These are phyloP conservation scores for Dalechampia spathulata DNA, from an alignment of 441 rosid species.

Conservation along the genomic window DNA sequence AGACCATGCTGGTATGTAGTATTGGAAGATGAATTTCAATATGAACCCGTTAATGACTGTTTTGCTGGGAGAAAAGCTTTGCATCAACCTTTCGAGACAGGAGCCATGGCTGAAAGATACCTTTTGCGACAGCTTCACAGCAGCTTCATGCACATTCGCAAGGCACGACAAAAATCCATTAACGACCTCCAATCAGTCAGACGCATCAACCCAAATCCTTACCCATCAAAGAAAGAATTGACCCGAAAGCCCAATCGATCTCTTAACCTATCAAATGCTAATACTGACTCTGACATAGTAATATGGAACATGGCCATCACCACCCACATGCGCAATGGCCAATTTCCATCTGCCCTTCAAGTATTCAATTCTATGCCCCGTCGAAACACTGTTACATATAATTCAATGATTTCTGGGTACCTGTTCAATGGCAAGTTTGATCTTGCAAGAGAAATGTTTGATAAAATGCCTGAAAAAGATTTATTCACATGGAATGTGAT, in stretches of 20 bases:
- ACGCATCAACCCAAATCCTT: conserved; percentile 17
- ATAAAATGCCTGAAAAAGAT: conserved; percentile 45
- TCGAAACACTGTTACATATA: conserved; percentile 44
- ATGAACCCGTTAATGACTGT: too few relatives aligned
- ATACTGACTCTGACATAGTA: conserved; percentile 35
- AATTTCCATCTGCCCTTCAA: conserved; percentile 38
- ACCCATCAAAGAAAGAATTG: conserved; percentile 31
- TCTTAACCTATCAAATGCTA: conserved; percentile 7
- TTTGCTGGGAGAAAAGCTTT: too few relatives aligned
- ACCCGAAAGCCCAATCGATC: conserved; percentile 12
- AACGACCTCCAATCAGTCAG: background rate
- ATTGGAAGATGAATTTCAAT: too few relatives aligned
- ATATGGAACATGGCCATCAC: conserved; percentile 55
- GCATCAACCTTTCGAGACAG: background rate
- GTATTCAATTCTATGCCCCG: conserved; percentile 51
- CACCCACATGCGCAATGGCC: conserved; percentile 39
- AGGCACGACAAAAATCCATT: background rate
- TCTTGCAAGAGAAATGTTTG: conserved; percentile 44
- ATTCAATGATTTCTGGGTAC: conserved; percentile 53
- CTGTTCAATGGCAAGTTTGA: conserved; percentile 33
- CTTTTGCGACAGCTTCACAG: conserved; percentile 19
- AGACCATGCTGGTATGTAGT: too few relatives aligned
- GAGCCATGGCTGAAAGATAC: conserved; percentile 37
- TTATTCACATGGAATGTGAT: conserved; percentile 66
- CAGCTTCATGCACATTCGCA: conserved; percentile 5